Base-by-base conservation (phyloP, 2,329 filamentous ascomycete species). In the Metarhizium humberi region DNA sequence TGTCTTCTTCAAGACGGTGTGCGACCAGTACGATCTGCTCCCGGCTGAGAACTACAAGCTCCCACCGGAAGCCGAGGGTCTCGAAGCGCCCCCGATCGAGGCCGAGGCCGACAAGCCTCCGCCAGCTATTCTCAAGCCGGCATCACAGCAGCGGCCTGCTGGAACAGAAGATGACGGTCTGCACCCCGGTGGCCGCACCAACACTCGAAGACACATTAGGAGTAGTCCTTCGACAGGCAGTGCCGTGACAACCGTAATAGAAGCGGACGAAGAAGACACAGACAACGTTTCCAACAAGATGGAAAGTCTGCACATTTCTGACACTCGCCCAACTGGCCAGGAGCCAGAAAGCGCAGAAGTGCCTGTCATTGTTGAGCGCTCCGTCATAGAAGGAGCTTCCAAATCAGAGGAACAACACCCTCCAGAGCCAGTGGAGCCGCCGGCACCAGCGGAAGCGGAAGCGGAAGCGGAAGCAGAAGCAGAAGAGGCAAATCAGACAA, bases 31-130 rank as follows among this genome's bases (percentile, higher is more conserved):
- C 71, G 86, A 87, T 62, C 78, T 97, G 57, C 84, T 99, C 34
- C 91, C 91, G 1, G 85, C 90, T 52, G 94, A 97, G 72, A 96
- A 95, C 68, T 96, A 97, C 74, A 97, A 95, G 57, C 84, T 99
- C 48, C 92, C 94, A 1, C 84, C 88, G 2, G 92, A 97, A 70
- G 92, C 94, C 3, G 92, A 97, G 70, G 92, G 92, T 0, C 73
- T 90, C 2, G 89, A 92, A 60, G 72, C 74, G 14, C 67, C 66
- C 2, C 57, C 66, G 18, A 48, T 67, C 6, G 70, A 73, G 59
- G 69, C 74, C 30, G 79, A 83, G 54, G 59, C 74, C 32, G 66
- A 64, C 57, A 69, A 66, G 55, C 66, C 66, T 4, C 57, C 66
- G 7, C 67, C 70, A 20, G 63, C 66, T 13, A 73, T 74, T 36